Evolutionary conservation across 768 basidiomycete species (phyloP).

Genomic region (Leccinellum luteum): DNA sequence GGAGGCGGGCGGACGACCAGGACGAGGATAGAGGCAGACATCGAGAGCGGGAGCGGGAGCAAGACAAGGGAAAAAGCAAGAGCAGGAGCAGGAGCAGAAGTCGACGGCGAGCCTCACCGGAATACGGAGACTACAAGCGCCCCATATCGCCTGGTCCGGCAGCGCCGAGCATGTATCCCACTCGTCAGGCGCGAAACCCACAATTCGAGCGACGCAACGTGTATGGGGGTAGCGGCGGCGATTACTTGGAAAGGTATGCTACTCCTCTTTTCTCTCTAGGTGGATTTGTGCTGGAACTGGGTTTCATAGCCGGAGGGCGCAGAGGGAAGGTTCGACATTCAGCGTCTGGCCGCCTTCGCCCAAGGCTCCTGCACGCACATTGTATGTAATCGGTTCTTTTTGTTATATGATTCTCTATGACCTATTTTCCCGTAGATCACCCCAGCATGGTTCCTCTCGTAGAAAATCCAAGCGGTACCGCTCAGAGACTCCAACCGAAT

Average conservation of each 20-base stretch:
- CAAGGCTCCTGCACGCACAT: conserved; percentile 54
- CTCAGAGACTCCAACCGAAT: conserved; percentile 42
- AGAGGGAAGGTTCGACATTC: conserved; percentile 55
- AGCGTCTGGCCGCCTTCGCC: conserved; percentile 86
- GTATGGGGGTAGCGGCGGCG: conserved; percentile 34
- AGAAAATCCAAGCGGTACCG: conserved; percentile 61
- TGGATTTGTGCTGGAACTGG: neutral
- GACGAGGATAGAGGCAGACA: conserved; percentile 22
- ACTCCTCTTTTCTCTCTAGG: neutral
- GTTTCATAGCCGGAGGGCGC: conserved; percentile 58
- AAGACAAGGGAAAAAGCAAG: conserved; percentile 15
- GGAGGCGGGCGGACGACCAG: conserved; percentile 6
- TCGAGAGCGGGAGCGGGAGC: conserved; percentile 19
- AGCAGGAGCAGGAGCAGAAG: conserved; percentile 13
- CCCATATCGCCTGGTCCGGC: conserved; percentile 38
- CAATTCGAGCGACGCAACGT: conserved; percentile 26
- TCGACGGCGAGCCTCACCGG: conserved; percentile 50
- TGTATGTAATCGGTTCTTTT: conserved; percentile 39
- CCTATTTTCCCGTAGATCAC: conserved; percentile 43
- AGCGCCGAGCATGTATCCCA: conserved; percentile 56
- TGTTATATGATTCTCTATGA: neutral
- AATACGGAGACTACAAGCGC: conserved; percentile 58
- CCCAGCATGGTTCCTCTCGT: conserved; percentile 47
- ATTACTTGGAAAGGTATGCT: conserved; percentile 69
- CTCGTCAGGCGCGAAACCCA: conserved; percentile 24